Base-by-base conservation (phyloP, 805 yeast genomes). In the Starmerella ratchasimensis region DNA sequence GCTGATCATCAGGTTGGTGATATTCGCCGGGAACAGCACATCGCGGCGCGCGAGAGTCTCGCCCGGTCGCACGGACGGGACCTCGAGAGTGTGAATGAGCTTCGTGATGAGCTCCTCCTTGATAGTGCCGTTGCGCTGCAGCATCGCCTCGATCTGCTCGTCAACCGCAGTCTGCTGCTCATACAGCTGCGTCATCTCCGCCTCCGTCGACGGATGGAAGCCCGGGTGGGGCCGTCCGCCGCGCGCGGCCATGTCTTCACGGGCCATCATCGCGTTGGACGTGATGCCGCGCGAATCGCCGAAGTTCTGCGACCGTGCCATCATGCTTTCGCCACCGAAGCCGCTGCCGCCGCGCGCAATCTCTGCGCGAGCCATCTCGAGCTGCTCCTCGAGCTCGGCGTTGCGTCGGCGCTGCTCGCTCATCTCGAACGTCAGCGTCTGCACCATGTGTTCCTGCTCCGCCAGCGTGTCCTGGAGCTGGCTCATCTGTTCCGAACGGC, bases 11-110 rank as follows among this genome's bases (percentile, higher is more conserved):
- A 90, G 79, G 53, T 90, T 88, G 53, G 90, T 75, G 47, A 90
- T 82, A 65, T 95, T 75, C 1, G 96, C 90, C 20, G 98, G 98
- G 74, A 84, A 90, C 38, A 90, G 66, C 9, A 88, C 93, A 57
- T 90, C 97, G 54, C 84, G 83, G 55, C 82, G 72, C 13, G 86
- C 75, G 46, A 83, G 65, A 51, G 76, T 82, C 33, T 82, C 77
- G 31, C 90, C 84, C 33, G 80, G 82, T 43, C 83, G 80, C 17
- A 93, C 78, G n/a, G 44, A 30, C 31, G 97, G 96, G 37, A 86
- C 74, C 59, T 74, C 80, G 58, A 88, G 68, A 9, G 83, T 86
- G 63, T 75, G 79, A 54, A 90, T 66, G 44, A 90, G 65, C 5
- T 41, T 34, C 28, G 27, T 30, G 28, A 50, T 28, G 24, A 50